Evolutionary conservation across 345 rosid species (phyloP), one percentile per base, ranked within the genome.

Genomic region (Hibiscus syriacus): DNA sequence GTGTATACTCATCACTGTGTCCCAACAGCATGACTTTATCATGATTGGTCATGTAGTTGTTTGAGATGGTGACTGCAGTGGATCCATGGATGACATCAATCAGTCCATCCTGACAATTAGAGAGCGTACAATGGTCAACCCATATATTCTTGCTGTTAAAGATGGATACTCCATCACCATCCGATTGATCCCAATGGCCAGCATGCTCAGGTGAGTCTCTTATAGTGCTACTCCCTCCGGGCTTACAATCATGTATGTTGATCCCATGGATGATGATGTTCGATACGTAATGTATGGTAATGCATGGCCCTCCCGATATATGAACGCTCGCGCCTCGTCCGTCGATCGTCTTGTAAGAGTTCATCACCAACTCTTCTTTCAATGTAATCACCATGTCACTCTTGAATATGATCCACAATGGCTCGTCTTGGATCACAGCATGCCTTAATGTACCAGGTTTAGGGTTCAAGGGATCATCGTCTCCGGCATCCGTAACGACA

Each of bases 401-500:
- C 57, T 53, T 53, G 57, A 53, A 53, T 11, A 23, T 53, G 30
- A 53, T 22, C 57, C 57, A 53, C 30, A 53, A 53, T 23, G 57
- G 57, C 57, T 53, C 57, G 29, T 53, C 57, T 12, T 23, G 57
- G 4, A 53, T 53, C 30, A 53, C 56, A 0, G 56, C 57, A 53
- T 53, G 57, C 14, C 57, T 53, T 11, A 53, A 53, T 3, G 57
- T 53, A 12, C 57, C 57, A 0, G 57, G 57, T 23, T 13, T 53
- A 23, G 57, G 57, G 30, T 53, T 53, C 29, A 53, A 6, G 4
- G 57, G 30, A n/a, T 53, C 57, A 3, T 23, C 57, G 7, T 53
- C 73, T 0, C 80, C 77, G 0, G 90, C 60, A 74, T 87, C 89
- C 0, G 87, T 84, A 4, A 89, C 92, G 0, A 85, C 80, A 13